These are phyloP conservation scores for Aspergillus ochraceoroseus DNA, from an alignment of 2,329 filamentous ascomycete species.

Conservation along the genomic window DNA sequence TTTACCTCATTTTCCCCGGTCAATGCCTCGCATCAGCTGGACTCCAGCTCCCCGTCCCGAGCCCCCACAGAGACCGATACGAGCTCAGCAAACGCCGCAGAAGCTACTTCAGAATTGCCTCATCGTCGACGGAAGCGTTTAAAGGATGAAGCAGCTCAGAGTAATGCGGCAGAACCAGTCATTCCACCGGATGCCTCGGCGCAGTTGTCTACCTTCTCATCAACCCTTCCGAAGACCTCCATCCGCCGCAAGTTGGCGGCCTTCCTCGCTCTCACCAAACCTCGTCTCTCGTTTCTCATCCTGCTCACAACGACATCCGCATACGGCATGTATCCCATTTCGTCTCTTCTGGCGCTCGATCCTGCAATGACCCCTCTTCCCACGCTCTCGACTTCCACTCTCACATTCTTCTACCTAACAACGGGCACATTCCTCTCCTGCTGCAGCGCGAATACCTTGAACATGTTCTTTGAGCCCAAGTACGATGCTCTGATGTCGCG, in stretches of 20 bases:
- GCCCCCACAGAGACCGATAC: conserved; percentile 18
- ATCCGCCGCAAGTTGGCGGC: conserved; percentile 66
- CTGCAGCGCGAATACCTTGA: conserved; percentile 88
- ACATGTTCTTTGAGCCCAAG: conserved; percentile 91
- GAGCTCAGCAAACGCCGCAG: conserved; percentile 20
- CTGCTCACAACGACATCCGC: conserved; percentile 85
- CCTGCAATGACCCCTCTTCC: conserved; percentile 55
- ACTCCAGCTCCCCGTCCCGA: conserved; percentile 11
- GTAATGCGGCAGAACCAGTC: conserved; percentile 27
- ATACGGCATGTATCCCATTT: conserved; percentile 90
- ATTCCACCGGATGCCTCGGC: conserved; percentile 59
- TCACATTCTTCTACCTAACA: conserved; percentile 89
- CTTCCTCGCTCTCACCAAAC: conserved; percentile 90
- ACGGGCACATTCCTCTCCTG: conserved; percentile 80
- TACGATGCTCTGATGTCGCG: conserved; percentile 90
- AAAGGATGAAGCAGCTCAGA: conserved; percentile 30
- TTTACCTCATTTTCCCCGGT: conserved; percentile 28
- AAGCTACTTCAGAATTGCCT: conserved; percentile 34
- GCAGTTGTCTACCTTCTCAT: conserved; percentile 54
- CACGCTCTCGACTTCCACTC: conserved; percentile 67
- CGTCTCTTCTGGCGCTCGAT: conserved; percentile 77
- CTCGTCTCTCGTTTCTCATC: conserved; percentile 84
- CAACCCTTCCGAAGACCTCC: conserved; percentile 53
- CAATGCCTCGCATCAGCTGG: conserved; percentile 18
- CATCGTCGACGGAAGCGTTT: conserved; percentile 43